A percentile compares a stretch with the other conserved stretches of the same genome.
Evolutionary conservation across 768 basidiomycete species (phyloP).

Genomic region (Suillus bovinus): DNA sequence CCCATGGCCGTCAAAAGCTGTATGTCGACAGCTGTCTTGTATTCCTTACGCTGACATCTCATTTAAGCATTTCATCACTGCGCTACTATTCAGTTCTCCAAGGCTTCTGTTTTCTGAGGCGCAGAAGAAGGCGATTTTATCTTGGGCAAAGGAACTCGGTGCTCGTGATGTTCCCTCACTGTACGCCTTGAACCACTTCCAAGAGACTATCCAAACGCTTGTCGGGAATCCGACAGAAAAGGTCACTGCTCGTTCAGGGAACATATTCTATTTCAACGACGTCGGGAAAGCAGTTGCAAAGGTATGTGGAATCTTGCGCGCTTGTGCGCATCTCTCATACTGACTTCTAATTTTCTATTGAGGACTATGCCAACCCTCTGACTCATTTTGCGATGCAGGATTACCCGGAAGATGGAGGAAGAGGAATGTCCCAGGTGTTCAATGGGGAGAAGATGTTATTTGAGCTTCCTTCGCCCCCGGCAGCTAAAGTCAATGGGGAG

Average conservation of each 20-base stretch:
- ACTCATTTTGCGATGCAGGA: slow-evolving; percentile 23
- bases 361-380: slow-evolving; percentile 31
- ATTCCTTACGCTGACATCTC: too few species aligned
- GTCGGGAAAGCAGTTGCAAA: slow-evolving; percentile 16
- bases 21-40: too few species aligned
- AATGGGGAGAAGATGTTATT: slow-evolving; percentile 31
- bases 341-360: neutral
- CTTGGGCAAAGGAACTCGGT: slow-evolving; percentile 31
- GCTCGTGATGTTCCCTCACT: slow-evolving; percentile 29
- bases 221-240: slow-evolving; percentile 26
- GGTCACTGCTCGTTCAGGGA: slow-evolving; percentile 21
- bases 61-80: too few species aligned
- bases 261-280: slow-evolving; percentile 27
- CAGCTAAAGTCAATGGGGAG: slow-evolving; percentile 16
- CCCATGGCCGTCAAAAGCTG: too few species aligned
- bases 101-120: too few species aligned
- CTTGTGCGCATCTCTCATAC: neutral
- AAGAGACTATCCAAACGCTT: slow-evolving; percentile 16
- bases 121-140: slow-evolving; percentile 20
- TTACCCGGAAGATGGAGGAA: slow-evolving; percentile 28
- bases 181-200: slow-evolving; percentile 22
- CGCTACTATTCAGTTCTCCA: too few species aligned
- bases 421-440: slow-evolving; percentile 23
- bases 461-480: slow-evolving; percentile 28
- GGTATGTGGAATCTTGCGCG: slow-evolving; percentile 16